Base-by-base conservation (phyloP, 768 basidiomycete species). In the Termitomyces sp. region DNA sequence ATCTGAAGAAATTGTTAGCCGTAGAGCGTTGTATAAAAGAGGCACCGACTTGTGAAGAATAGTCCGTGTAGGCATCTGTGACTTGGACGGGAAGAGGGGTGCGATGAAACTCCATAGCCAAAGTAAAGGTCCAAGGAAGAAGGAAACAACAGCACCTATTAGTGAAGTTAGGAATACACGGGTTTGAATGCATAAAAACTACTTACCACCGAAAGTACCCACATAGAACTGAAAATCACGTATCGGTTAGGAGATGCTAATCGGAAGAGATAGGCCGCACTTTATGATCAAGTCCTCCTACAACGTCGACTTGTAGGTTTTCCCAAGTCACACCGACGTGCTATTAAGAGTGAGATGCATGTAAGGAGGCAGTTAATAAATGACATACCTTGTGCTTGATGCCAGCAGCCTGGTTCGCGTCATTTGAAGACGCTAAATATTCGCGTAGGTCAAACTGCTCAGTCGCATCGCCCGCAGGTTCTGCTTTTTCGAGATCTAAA, bases 311-410 rank as follows among this genome's bases (percentile, higher is more conserved):
- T 59, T 83, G 75, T 0, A 91, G 73, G 63, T 86, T 77, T 54
- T 88, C 80, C 89, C 89, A 91, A 28, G 83, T 82, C 26, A 91
- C 84, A 35, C 88, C 88, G 8, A 91, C 87, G 60, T 87, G 85
- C 78, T 81, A 56, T 33, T 10, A 30, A 43, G 23, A 12, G 20
- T 14, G 6, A 20, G n/a, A 57, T 28, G n/a, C 44, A 48, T 38
- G n/a, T 43, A 9, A 30, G n/a, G 56, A 28, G 36, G 26, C 20
- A 50, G 26, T 36, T 55, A 40, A 58, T 18, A 30, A 46, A 47
- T 9, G 4, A 56, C 70, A 16, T 33, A 76, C 80, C 67, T 91
- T 91, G 65, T 86, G 84, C 59, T 80, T 81, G 50, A 89, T 85
- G 16, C 88, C 88, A 2, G 86, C 86, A 20, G 71, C 68, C 56